Evolutionary conservation across 228 moss, liverwort and hornwort species (phyloP).

Genomic region (Sphagnum magellanicum): DNA sequence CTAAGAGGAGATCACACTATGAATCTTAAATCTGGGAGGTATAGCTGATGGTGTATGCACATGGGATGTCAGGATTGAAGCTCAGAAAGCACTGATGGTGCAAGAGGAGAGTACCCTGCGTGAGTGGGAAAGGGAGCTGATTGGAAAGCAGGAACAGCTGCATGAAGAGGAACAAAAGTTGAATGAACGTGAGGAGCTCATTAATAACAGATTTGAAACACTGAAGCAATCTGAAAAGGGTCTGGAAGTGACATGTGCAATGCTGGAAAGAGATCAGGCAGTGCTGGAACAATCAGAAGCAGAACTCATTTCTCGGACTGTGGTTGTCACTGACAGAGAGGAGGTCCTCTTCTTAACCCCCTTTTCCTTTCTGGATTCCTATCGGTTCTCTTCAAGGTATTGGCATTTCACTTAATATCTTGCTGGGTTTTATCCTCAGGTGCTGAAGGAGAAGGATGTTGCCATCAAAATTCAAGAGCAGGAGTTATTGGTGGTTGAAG

Average conservation of each 20-base stretch:
- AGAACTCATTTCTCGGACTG: conserved; percentile 47
- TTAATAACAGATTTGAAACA: conserved; percentile 53
- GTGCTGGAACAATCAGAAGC: conserved; percentile 54
- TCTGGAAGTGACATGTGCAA: conserved; percentile 45
- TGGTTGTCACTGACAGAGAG: conserved; percentile 54
- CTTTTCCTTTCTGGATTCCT: background rate
- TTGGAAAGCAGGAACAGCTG: conserved; percentile 77
- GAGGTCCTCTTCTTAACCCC: conserved; percentile 29
- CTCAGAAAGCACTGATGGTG: conserved; percentile 29
- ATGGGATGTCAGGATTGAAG: conserved; percentile 33
- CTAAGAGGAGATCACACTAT: background rate
- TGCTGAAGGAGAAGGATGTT: conserved; percentile 45
- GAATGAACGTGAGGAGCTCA: conserved; percentile 66
- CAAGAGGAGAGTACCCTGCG: conserved; percentile 74
- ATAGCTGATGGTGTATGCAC: conserved; percentile 22
- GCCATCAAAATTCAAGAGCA: conserved; percentile 62
- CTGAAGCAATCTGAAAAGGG: conserved; percentile 52
- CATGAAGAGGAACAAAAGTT: conserved; percentile 91
- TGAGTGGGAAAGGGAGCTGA: conserved; percentile 75
- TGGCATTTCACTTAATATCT: background rate
- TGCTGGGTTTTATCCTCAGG: conserved; percentile 11
- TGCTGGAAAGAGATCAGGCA: conserved; percentile 58
- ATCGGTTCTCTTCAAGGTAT: background rate
- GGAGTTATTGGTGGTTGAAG: conserved; percentile 52
- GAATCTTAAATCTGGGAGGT: background rate